Evolutionary conservation across 345 rosid species (phyloP), one percentile per base, ranked within the genome.

Genomic region (Salix brachista): DNA sequence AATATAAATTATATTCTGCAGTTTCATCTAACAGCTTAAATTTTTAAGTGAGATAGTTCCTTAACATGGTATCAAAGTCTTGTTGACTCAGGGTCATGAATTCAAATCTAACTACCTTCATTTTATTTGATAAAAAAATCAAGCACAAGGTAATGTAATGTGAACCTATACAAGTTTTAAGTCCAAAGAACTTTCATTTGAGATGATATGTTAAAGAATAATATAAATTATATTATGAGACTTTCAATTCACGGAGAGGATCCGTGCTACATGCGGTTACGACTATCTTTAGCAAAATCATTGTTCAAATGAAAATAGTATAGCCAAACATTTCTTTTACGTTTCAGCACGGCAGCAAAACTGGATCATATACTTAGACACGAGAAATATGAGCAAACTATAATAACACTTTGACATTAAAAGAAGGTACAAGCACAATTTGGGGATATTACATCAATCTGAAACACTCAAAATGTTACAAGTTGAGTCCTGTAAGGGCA

Each of bases 151-250:
- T 32, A 32, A 32, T 32, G 0, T 4, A 4, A n/a, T n/a, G n/a
- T n/a, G 28, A 32, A 32, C 4, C 0, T 4, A 0, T 32, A 0
- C 5, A 32, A 32, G 5, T 32, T 32, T 32, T 5, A 32, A 32
- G 5, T 4, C 0, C 0, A 4, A 4, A 32, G 0, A 0, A 4
- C 5, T 32, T 32, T 4, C 5, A 4, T 5, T 32, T 32, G 0
- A 32, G 0, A 32, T 32, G 0, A 0, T 0, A 0, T 32, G 0
- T 32, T 32, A 32, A 0, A 4, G 0, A 32, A 32, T 32, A 32
- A 32, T 32, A 32, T 32, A 32, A 32, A 32, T 32, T 4, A 32
- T 32, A 32, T 32, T 30, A 0, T 3, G 28, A 26, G 1, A 26
- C 28, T 26, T 28, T 28, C 8, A 5, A 54, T 21, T 54, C 26